Base-by-base conservation (phyloP, 2,329 filamentous ascomycete genomes). In the Kalaharituber pfeilii region DNA sequence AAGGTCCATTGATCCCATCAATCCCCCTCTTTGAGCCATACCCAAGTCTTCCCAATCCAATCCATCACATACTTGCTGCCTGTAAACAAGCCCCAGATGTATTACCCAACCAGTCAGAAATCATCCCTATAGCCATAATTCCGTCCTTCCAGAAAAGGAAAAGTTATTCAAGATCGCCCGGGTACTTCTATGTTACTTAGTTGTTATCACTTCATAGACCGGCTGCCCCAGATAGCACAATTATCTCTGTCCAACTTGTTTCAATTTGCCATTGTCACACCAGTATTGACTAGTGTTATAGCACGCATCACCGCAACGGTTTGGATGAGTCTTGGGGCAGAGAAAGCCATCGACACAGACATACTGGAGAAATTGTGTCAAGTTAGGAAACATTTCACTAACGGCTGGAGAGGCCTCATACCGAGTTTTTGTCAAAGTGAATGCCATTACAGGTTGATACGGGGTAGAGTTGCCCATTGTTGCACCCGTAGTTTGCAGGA, bases 351-450 rank as follows among this genome's bases (percentile, higher is more conserved):
- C 47, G 36, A 59, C 51, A 24, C 59, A 61, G 45, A 61, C 59
- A 26, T 61, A 61, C 59, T 61, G 53, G 30, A 29, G 42, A 47
- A 47, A 28, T 11, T 8, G 22, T 13, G 24, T 49, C 13, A 50
- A 18, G 25, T 18, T 50, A 50, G n/a, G 28, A 50, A 22, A 18
- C 13, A 22, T 47, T 47, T 47, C 13, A 18, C 5, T 24, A 50
- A 15, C 15, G 47, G 47, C 13, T 3, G 2, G 25, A 27, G 30
- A n/a, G 22, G 22, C 13, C 18, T 50, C 49, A 20, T 53, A 61
- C 59, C 5, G 56, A 56, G 49, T 60, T 61, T 45, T 58, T 54
- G 22, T 60, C 59, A 45, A 27, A 60, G 36, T 42, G 33, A 26
- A 56, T 56, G 5, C 59, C 59, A 24, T 51, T 45, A 30, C 59